Conservation (phyloP, 306 rosid genomes). For the Vicia faba region DNA sequence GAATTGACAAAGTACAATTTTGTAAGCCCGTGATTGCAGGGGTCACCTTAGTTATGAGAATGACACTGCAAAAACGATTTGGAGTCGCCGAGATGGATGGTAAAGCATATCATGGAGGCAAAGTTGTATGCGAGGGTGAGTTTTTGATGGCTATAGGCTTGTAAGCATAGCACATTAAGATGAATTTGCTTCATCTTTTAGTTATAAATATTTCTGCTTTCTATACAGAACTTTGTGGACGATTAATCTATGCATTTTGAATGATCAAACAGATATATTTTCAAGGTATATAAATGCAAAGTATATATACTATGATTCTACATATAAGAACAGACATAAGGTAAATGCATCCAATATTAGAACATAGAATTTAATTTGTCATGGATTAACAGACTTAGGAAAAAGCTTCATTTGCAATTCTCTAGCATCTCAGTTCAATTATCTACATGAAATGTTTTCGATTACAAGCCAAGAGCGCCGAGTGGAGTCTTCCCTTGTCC, state of each 20-base stretch:
- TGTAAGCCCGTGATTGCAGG: too few relatives aligned
- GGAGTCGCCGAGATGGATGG: too few relatives aligned
- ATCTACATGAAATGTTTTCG: constrained; percentile 50
- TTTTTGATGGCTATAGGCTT: too few relatives aligned
- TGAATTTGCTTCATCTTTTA: too few relatives aligned
- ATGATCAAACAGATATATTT: constrained; percentile 9
- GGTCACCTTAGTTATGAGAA: too few relatives aligned
- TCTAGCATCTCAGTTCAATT: constrained; percentile 51
- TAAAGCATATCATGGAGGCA: too few relatives aligned
- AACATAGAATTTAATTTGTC: constrained; percentile 35
- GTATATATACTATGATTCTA: constrained; percentile 21
- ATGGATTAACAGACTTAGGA: constrained; percentile 32
- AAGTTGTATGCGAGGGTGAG: too few relatives aligned
- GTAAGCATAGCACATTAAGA: too few relatives aligned
- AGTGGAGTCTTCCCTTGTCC: constrained; percentile 99
- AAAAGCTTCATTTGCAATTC: constrained; percentile 39
- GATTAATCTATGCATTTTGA: constrained; percentile 17
- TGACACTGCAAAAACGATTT: too few relatives aligned
- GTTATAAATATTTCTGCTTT: constrained; percentile 21
- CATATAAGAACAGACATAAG: constrained; percentile 17
- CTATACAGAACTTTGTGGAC: constrained; percentile 21
- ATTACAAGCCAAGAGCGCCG: constrained; percentile 94
- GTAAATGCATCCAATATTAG: constrained; percentile 39
- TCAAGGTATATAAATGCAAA: constrained; percentile 19
- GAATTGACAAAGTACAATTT: too few relatives aligned